These are phyloP conservation scores for Populus tremula DNA, from an alignment of 345 rosid genomes.

Conservation along the genomic window DNA sequence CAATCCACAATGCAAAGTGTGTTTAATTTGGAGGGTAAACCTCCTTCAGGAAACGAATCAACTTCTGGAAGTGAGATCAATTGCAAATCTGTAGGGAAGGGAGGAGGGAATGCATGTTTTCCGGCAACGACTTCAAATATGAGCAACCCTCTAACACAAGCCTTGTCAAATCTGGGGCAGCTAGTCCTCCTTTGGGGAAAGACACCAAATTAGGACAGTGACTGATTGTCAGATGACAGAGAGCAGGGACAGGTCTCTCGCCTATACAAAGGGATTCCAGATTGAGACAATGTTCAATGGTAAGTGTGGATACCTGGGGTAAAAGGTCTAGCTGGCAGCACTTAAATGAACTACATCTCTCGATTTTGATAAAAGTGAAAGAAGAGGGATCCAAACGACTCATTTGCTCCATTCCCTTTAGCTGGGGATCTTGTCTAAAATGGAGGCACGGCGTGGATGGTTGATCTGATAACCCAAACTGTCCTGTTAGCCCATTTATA, in stretches of 20 bases:
- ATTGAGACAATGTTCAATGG: background rate
- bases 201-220: background rate
- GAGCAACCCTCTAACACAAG: conserved; percentile 5
- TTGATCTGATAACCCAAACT: no score
- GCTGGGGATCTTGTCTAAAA: background rate
- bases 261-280: background rate
- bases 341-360: background rate
- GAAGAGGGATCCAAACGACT: background rate
- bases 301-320: background rate
- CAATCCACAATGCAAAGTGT: background rate
- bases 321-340: conserved; percentile 7
- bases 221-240: background rate
- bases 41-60: conserved; percentile 6
- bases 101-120: background rate
- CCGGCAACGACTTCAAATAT: conserved; percentile 10
- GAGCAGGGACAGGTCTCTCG: background rate
- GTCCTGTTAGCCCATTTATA: no score
- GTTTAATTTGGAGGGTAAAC: conserved; percentile 3
- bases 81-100: conserved; percentile 15
- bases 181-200: background rate
- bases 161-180: conserved; percentile 5
- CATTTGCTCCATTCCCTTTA: background rate
- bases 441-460: no score
- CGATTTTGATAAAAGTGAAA: background rate
- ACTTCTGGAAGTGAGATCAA: conserved; percentile 4